These are phyloP conservation scores for Kwoniella shandongensis DNA, from an alignment of 768 basidiomycete genomes.

Conservation along the genomic window DNA sequence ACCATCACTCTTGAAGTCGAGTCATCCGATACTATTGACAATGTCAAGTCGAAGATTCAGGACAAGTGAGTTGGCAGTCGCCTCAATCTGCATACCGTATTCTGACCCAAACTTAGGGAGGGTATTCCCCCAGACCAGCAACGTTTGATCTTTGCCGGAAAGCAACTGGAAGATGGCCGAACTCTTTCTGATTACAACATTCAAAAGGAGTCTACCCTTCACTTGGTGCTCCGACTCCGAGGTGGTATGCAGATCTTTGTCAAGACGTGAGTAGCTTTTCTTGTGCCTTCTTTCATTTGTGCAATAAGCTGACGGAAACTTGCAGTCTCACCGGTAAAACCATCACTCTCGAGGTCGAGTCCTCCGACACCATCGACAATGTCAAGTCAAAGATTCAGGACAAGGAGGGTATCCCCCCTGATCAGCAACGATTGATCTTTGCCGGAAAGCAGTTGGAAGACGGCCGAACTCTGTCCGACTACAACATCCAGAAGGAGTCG, in stretches of 20 bases:
- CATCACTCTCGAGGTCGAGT: slow-evolving; percentile 42
- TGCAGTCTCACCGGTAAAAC: slow-evolving; percentile 38
- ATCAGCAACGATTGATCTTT: slow-evolving; percentile 52
- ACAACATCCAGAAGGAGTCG: slow-evolving; percentile 88
- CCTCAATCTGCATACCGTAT: not conserved
- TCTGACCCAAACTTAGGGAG: slow-evolving; percentile 36
- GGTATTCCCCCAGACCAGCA: slow-evolving; percentile 69
- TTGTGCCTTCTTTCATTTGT: not conserved
- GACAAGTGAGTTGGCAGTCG: slow-evolving; percentile 87
- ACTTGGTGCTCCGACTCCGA: slow-evolving; percentile 71
- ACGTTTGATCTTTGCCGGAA: slow-evolving; percentile 86
- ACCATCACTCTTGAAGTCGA: slow-evolving; percentile 66
- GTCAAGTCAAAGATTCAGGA: slow-evolving; percentile 52
- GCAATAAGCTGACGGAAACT: not conserved
- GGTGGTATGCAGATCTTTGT: slow-evolving; percentile 68
- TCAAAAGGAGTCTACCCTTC: slow-evolving; percentile 53
- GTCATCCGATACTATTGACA: slow-evolving; percentile 89
- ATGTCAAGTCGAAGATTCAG: slow-evolving; percentile 91
- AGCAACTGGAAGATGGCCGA: slow-evolving; percentile 88
- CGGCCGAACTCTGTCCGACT: slow-evolving; percentile 45
- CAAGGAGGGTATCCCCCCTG: slow-evolving; percentile 52
- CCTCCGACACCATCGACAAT: slow-evolving; percentile 49
- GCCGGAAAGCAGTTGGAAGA: slow-evolving; percentile 52
- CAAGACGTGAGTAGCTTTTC: slow-evolving; percentile 32
- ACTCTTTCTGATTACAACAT: slow-evolving; percentile 77